Conservation (phyloP, 78 protist species). For the Diacronema lutheri region DNA sequence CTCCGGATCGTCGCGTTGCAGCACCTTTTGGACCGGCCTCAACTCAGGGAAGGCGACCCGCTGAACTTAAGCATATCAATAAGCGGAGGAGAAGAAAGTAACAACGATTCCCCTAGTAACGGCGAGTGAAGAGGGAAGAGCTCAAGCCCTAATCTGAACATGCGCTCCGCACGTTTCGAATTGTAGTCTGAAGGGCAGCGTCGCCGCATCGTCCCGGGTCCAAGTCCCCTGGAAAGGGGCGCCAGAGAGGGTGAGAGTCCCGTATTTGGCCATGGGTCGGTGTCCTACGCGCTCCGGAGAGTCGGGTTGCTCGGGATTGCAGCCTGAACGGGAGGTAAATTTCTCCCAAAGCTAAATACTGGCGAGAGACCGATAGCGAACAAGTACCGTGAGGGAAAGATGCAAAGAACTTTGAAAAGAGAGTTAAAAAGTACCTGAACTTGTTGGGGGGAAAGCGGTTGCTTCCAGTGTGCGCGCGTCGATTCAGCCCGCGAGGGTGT, state of each 20-base stretch:
- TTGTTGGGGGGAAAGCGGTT: conserved; percentile 22
- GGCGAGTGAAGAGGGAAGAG: conserved; percentile 88
- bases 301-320: conserved; percentile 85
- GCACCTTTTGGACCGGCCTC: not conserved
- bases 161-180: not conserved
- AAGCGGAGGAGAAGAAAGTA: conserved; percentile 91
- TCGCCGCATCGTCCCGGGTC: not conserved
- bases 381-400: conserved; percentile 92
- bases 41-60: conserved; percentile 70
- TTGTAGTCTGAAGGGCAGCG: conserved; percentile 47
- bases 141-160: conserved; percentile 28
- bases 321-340: conserved; percentile 76
- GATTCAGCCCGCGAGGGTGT: not conserved
- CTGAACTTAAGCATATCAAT: conserved; percentile 90
- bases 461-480: not conserved
- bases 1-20: too few relatives aligned
- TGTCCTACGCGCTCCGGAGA: conserved; percentile 22
- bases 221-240: conserved; percentile 56
- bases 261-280: conserved; percentile 46
- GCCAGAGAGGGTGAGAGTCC: conserved; percentile 85
- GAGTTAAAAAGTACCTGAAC: conserved; percentile 69
- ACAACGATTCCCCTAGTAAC: conserved; percentile 83
- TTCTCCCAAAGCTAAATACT: conserved; percentile 75
- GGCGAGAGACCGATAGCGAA: conserved; percentile 83
- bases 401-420: conserved; percentile 88